Base-by-base conservation (phyloP, 2,329 filamentous ascomycete genomes). In the Colletotrichum endophyticum region DNA sequence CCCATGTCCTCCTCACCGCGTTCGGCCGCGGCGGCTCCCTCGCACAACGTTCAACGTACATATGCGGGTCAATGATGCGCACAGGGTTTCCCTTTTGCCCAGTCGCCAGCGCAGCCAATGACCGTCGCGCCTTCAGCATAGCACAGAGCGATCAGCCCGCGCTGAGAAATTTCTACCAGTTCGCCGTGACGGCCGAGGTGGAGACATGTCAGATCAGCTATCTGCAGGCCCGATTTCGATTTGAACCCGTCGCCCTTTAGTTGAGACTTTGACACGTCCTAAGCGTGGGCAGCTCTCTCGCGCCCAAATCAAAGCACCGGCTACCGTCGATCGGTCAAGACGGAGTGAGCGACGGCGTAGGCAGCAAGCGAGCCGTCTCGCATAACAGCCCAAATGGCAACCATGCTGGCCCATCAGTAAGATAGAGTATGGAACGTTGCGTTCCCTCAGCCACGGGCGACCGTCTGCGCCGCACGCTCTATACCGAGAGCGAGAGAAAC, bases 61-160 rank as follows among this genome's bases (percentile, higher is more conserved):
- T 75, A 71, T 70, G 75, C 75, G 75, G 75, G 72, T 70, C 61
- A 19, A 71, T 77, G 75, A 77, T 77, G 75, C 72, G 72, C 75
- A 71, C 75, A 75, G 72, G 75, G 75, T 75, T 69, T 66, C 49
- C 70, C 27, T 63, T 49, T 39, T 69, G 57, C 70, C 64, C 64
- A 66, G 64, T 70, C 49, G 64, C 59, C 28, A 39, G 36, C 13
- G 8, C 30, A 57, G 22, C 75, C 75, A 75, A 77, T 77, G 66
- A 19, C 34, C 34, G 64, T 30, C 49, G 44, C 61, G 62, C 56
- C 69, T 16, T 25, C 32, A 34, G 25, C 28, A 62, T 44, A 27
- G 62, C 56, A 34, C 25, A 25, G 49, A 67, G 39, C 61, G 39
- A 66, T 75, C 66, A 74, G 66, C 62, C 39, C 66, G 49, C 57